Evolutionary conservation across 345 rosid genomes (phyloP), one percentile per base, ranked within the genome.

Genomic region (Litchi chinensis): DNA sequence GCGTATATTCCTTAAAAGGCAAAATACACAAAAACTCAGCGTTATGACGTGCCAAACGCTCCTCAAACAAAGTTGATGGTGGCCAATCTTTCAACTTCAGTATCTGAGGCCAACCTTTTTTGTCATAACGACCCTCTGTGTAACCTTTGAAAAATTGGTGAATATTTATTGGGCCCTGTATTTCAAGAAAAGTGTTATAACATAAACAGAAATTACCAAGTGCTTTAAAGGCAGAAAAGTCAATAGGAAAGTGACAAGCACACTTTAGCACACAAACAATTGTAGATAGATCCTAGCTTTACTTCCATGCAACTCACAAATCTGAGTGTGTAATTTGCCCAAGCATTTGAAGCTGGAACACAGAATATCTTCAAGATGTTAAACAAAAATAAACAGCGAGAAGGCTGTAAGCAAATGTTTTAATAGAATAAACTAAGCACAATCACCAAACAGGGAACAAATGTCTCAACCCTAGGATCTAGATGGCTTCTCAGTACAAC

Each of bases 51-150:
- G 94, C 95, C 83, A 95, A 65, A 62, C 83, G 82, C 28, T 87
- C 89, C 10, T 84, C 83, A 76, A 95, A 91, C 59, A 76, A 72
- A 60, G 82, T 88, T 67, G 94, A 85, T 67, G 92, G 94, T 28
- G 94, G 98, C 98, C 97, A 93, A 65, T 93, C 98, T 86, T 91
- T 92, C 80, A 95, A 83, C 77, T 93, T 93, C 80, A 91, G 73
- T 74, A 90, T 71, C 59, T 40, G 86, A 71, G 98, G 98, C 98
- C 98, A 93, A 10, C 0, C 40, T 69, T 32, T 0, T 0, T 0
- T 0, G 67, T 90, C 93, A 77, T 7, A 83, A 24, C 80, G 76
- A 24, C 91, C 91, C 0, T 75, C 22, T 3, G 77, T 40, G 70
- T 94, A 94, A 32, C 93, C 97, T 0, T 22, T 59, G 77, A 91